Percentiles rank a stretch among this genome's conserved stretches.
These are phyloP conservation scores for Nicotiana benthamiana DNA, from an alignment of 257 asterid genomes.

Conservation along the genomic window DNA sequence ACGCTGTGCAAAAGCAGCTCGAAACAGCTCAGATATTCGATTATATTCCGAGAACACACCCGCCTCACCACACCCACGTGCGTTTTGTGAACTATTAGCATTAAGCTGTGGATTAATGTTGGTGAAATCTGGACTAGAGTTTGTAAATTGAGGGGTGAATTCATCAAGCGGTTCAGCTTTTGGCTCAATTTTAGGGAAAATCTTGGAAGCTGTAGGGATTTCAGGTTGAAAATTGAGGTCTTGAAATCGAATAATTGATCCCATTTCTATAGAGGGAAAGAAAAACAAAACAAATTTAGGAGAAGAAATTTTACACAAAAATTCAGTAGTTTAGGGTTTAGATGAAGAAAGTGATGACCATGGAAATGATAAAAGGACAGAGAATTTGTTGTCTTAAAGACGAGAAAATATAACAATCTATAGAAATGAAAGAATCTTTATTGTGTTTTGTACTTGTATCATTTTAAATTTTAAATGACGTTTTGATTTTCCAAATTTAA, in stretches of 20 bases:
- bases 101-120: no score
- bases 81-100: neutral
- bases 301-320: neutral
- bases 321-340: neutral
- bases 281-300: no score
- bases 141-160: neutral
- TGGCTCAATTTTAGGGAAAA: neutral
- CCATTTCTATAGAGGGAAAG: neutral
- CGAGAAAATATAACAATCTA: no score
- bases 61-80: neutral
- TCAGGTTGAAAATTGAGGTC: neutral
- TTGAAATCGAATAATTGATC: neutral
- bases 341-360: neutral
- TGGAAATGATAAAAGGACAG: neutral
- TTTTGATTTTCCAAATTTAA: no score
- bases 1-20: slow-evolving; percentile 23
- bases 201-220: neutral
- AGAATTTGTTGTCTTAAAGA: neutral
- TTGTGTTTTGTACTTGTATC: no score
- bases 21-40: slow-evolving; percentile 49
- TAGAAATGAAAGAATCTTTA: no score
- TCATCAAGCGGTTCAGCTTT: neutral
- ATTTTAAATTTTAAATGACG: no score
- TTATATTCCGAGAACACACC: slow-evolving; percentile 35
- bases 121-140: neutral